phyloP scores from a whole-genome alignment of 176 grass and related monocot genomes.

The Hyparrhenia diplandra region DNA sequence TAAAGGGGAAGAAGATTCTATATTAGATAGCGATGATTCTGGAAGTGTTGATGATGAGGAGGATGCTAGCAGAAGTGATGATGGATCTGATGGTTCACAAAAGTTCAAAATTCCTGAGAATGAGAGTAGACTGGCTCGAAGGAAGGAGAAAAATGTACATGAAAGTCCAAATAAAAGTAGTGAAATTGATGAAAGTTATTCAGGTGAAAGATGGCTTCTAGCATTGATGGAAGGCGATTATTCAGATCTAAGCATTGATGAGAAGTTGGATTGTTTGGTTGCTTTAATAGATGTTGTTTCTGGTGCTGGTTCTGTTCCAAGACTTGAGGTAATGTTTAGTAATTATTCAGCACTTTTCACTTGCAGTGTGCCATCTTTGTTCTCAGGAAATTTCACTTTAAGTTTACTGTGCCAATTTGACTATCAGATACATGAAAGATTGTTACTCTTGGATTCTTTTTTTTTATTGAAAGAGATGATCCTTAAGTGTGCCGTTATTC shows the following conservation, averaged over 20 bases:
- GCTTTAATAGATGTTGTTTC: constrained; percentile 80
- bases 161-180: constrained; percentile 51
- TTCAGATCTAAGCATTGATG: constrained; percentile 84
- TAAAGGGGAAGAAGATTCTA: constrained; percentile 70
- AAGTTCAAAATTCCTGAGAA: constrained; percentile 40
- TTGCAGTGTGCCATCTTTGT: constrained; percentile 9
- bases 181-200: constrained; percentile 98
- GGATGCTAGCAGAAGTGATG: constrained; percentile 45
- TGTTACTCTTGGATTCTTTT: not conserved
- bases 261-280: constrained; percentile 88
- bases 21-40: constrained; percentile 74
- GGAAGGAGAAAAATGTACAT: constrained; percentile 34
- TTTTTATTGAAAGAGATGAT: not conserved
- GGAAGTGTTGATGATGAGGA: constrained; percentile 69
- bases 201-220: constrained; percentile 77
- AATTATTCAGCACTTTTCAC: not conserved
- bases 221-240: constrained; percentile 98
- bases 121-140: constrained; percentile 43
- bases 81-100: constrained; percentile 57
- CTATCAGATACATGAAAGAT: not conserved
- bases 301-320: constrained; percentile 70
- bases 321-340: constrained; percentile 59
- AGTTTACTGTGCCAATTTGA: constrained; percentile 14
- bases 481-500: not conserved
- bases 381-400: constrained; percentile 6